These are phyloP conservation scores for Blastobotrys aristatus DNA, from an alignment of 1,139 yeast species.

Conservation along the genomic window DNA sequence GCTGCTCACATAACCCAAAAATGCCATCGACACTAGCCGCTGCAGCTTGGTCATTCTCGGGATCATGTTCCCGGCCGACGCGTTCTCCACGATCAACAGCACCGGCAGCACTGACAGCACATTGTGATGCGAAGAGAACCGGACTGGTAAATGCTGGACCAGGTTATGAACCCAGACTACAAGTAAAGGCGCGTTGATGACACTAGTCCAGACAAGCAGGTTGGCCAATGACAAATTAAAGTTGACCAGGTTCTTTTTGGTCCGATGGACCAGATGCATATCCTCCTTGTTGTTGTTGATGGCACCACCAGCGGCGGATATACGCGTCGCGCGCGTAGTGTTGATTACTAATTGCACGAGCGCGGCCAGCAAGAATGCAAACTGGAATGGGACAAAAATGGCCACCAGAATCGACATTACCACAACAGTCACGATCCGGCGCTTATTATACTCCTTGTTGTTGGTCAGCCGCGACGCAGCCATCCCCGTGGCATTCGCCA, in stretches of 20 bases:
- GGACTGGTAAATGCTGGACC: slow-evolving; percentile 15
- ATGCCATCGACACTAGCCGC: slow-evolving; percentile 17
- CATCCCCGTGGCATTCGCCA: not conserved
- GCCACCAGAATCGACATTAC: slow-evolving; percentile 15
- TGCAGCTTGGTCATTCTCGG: slow-evolving; percentile 20
- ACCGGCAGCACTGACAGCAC: slow-evolving; percentile 31
- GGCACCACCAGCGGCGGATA: too few species aligned
- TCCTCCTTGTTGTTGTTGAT: too few species aligned
- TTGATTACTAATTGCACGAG: slow-evolving; percentile 33
- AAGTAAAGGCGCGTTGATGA: slow-evolving; percentile 34
- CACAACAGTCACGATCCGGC: slow-evolving; percentile 13
- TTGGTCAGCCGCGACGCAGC: not conserved
- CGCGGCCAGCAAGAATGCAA: slow-evolving; percentile 36
- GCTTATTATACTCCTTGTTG: slow-evolving; percentile 6
- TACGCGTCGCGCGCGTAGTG: slow-evolving; percentile 11
- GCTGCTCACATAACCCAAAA: slow-evolving; percentile 24
- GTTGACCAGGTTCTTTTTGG: slow-evolving; percentile 16
- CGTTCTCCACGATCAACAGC: slow-evolving; percentile 22
- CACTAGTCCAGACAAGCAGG: slow-evolving; percentile 32
- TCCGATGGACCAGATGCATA: too few species aligned
- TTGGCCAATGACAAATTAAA: slow-evolving; percentile 22
- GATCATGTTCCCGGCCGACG: slow-evolving; percentile 22
- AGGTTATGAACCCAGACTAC: slow-evolving; percentile 36
- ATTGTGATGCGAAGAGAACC: slow-evolving; percentile 31
- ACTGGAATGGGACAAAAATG: slow-evolving; percentile 31